Evolutionary conservation across 2,329 filamentous ascomycete genomes (phyloP).

Genomic region (Claviceps paspali): DNA sequence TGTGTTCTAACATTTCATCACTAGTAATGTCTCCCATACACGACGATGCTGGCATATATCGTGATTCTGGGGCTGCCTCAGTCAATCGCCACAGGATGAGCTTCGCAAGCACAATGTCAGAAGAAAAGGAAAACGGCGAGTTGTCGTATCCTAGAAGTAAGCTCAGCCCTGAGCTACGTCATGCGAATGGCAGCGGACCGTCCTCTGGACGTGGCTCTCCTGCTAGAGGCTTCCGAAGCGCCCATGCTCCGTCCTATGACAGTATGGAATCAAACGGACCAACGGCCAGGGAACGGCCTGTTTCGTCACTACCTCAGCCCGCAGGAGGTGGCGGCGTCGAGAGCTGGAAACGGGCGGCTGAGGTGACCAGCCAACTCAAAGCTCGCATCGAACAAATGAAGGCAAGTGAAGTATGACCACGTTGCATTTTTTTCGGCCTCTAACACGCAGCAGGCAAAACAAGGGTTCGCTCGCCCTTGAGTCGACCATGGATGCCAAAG

Average conservation of each 20-base stretch:
- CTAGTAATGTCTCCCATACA: constrained; percentile 34
- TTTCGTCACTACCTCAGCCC: constrained; percentile 21
- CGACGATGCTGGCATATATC: constrained; percentile 46
- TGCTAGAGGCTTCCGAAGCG: constrained; percentile 36
- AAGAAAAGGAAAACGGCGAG: constrained; percentile 64
- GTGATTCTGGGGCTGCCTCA: constrained; percentile 30
- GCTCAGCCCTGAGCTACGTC: constrained; percentile 39
- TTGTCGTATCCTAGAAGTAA: constrained; percentile 32
- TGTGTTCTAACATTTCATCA: constrained; percentile 2
- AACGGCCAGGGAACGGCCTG: constrained; percentile 17
- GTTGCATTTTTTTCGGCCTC: neutral
- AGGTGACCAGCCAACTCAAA: constrained; percentile 95
- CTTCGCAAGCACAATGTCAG: constrained; percentile 50
- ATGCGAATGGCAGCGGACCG: constrained; percentile 27
- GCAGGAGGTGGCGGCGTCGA: constrained; percentile 34
- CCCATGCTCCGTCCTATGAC: constrained; percentile 17
- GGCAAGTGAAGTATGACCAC: constrained; percentile 24
- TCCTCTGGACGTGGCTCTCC: constrained; percentile 46
- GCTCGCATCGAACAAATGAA: constrained; percentile 99
- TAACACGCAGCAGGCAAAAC: constrained; percentile 11
- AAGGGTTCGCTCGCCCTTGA: constrained; percentile 17
- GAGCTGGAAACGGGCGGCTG: constrained; percentile 92
- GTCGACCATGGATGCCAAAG: neutral
- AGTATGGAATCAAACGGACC: constrained; percentile 15
- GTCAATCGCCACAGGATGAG: constrained; percentile 38